phyloP scores from a whole-genome alignment of 208 protist species.

The Trypanosoma theileri region DNA sequence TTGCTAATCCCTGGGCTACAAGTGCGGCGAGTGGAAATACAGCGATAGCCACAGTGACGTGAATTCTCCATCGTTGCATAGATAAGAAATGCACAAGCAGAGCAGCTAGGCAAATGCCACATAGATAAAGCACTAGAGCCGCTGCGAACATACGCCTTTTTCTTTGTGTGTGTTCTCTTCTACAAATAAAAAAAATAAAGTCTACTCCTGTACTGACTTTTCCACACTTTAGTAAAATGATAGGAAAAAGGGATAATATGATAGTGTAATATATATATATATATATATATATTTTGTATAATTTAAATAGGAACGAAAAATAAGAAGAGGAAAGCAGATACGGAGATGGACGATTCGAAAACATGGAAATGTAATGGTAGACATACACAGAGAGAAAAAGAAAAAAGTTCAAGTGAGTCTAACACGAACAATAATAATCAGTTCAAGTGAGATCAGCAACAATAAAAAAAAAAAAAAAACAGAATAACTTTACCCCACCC shows the following conservation, averaged over 20 bases:
- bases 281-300: no score
- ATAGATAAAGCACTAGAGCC: background rate
- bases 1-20: slow-evolving; percentile 20
- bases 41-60: slow-evolving; percentile 41
- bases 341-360: background rate
- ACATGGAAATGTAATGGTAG: background rate
- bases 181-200: background rate
- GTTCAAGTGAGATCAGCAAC: background rate
- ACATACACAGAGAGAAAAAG: slow-evolving; percentile 1
- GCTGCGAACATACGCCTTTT: background rate
- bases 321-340: background rate
- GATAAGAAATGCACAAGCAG: background rate
- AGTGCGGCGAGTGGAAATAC: slow-evolving; percentile 36
- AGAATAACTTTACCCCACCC: slow-evolving; percentile 3
- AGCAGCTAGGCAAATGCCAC: background rate
- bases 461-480: slow-evolving; percentile 15
- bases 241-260: no score
- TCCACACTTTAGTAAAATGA: no score
- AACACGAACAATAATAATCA: slow-evolving; percentile 2
- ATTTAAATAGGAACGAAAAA: background rate
- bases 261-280: no score
- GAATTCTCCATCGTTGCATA: slow-evolving; percentile 19
- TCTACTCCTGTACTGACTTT: no score
- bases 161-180: background rate
- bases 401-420: background rate